Base-by-base conservation (phyloP, 345 rosid species). In the Eutrema japonicum region DNA sequence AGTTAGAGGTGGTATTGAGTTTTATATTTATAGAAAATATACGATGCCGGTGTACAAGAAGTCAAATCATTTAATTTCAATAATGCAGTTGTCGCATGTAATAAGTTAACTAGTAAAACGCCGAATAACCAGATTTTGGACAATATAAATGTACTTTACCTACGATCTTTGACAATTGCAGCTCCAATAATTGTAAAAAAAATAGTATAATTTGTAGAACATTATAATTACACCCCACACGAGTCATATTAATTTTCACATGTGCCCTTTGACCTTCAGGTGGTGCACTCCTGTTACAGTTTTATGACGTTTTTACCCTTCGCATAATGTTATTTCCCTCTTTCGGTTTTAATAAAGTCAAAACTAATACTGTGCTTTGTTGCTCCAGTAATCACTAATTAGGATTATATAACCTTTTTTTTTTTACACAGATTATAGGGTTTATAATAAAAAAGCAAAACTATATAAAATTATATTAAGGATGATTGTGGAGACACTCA, bases 101-200 rank as follows among this genome's bases (percentile, higher is more conserved):
- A 69, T 53, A 75, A 68, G 53, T 61, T 58, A 70, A 43, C 27
- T 38, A 49, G 67, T 70, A 50, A 70, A 70, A 47, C 69, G 71
- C 70, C 71, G 80, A 41, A 70, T 70, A 55, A 64, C 42, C 54
- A 55, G 60, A 63, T 55, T 55, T 30, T 52, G 53, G 67, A 64
- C 68, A 62, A 62, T 38, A 56, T 70, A 40, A 56, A 70, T 71
- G 76, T 64, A 77, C 71, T 56, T 48, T 56, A 77, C 80, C 76
- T 70, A 71, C 76, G 78, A 77, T 56, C 43, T 63, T 30, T 77
- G 76, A 77, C 80, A 49, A 77, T 48, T 22, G 66, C 30, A 70
- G n/a, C 66, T 70, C 49, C 75, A 76, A 64, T 70, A 64, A 64
- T 76, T 68, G 50, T 53, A 14, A 3, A 59, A 16, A 13, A 35